These are phyloP conservation scores for Plasmodium berghei DNA, from an alignment of 169 alveolate species.

Conservation along the genomic window DNA sequence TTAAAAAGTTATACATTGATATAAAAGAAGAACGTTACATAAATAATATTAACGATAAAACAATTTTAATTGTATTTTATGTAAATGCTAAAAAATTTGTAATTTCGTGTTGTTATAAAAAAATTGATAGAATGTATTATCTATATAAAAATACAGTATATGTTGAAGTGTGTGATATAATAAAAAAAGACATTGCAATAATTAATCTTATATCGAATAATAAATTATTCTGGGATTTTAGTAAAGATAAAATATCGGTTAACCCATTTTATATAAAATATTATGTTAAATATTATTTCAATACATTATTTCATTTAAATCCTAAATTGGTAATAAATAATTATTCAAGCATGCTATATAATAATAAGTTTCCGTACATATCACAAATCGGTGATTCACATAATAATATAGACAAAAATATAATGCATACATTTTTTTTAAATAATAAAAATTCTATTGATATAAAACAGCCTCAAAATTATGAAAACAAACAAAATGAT, in stretches of 20 bases:
- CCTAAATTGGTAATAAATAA: neutral
- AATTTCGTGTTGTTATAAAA: constrained; percentile 53
- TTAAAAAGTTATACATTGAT: constrained; percentile 9
- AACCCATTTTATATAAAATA: constrained; percentile 60
- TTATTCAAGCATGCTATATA: neutral
- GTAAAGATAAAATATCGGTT: constrained; percentile 11
- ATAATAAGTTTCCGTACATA: neutral
- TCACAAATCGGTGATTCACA: constrained; percentile 1
- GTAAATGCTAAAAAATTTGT: constrained; percentile 34
- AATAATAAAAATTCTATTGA: neutral
- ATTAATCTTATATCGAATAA: constrained; percentile 46
- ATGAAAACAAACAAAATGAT: neutral
- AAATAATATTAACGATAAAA: constrained; percentile 52
- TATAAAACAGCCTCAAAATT: neutral
- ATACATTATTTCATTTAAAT: constrained; percentile 13
- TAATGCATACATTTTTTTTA: neutral
- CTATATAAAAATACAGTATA: constrained; percentile 39
- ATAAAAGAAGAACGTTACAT: constrained; percentile 28
- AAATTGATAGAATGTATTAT: constrained; percentile 48
- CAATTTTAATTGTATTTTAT: constrained; percentile 33
- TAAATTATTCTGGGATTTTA: constrained; percentile 9
- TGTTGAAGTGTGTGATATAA: constrained; percentile 4
- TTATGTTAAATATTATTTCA: constrained; percentile 33
- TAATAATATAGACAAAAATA: neutral
- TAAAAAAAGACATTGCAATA: constrained; percentile 30